These are phyloP conservation scores for Drechslera avenae DNA, from an alignment of 2,329 filamentous ascomycete genomes.

Conservation along the genomic window DNA sequence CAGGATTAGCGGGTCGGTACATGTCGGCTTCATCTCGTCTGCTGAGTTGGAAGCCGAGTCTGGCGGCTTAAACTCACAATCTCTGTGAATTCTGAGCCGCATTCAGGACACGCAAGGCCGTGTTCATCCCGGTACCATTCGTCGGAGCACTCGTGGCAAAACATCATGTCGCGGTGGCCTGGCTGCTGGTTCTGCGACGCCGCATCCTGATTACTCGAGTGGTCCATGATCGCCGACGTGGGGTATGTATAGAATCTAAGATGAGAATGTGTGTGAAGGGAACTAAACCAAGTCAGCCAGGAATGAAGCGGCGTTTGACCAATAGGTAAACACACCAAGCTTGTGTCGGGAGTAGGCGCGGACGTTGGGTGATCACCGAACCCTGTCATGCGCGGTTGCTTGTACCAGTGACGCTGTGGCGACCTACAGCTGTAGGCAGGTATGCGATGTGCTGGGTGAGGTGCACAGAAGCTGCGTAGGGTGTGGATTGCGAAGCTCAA, in stretches of 20 bases:
- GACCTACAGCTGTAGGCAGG: slow-evolving; percentile 18
- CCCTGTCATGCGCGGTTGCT: slow-evolving; percentile 34
- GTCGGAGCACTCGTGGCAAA: slow-evolving; percentile 78
- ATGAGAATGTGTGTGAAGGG: slow-evolving; percentile 1
- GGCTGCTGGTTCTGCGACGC: slow-evolving; percentile 24
- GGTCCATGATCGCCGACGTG: slow-evolving; percentile 30
- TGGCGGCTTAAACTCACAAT: slow-evolving; percentile 66
- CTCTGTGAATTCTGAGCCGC: slow-evolving; percentile 78
- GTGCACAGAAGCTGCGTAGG: slow-evolving; percentile 4
- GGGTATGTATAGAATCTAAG: slow-evolving; percentile 1
- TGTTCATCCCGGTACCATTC: slow-evolving; percentile 80
- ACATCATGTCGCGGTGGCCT: slow-evolving; percentile 70
- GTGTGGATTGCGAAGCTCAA: neutral
- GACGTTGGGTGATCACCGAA: slow-evolving; percentile 14
- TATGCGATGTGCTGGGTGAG: slow-evolving; percentile 1
- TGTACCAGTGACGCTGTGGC: slow-evolving; percentile 21
- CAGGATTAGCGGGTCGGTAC: slow-evolving; percentile 25
- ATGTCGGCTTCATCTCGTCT: slow-evolving; percentile 5
- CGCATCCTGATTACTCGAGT: slow-evolving; percentile 22
- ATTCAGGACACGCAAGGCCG: slow-evolving; percentile 76
- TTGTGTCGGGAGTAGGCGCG: slow-evolving; percentile 21
- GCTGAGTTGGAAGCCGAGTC: slow-evolving; percentile 12
- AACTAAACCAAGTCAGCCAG: neutral
- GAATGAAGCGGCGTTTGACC: slow-evolving; percentile 3
- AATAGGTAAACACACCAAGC: slow-evolving; percentile 19